These are phyloP conservation scores for Podaxis sp. DNA, from an alignment of 768 basidiomycete genomes.

Conservation along the genomic window DNA sequence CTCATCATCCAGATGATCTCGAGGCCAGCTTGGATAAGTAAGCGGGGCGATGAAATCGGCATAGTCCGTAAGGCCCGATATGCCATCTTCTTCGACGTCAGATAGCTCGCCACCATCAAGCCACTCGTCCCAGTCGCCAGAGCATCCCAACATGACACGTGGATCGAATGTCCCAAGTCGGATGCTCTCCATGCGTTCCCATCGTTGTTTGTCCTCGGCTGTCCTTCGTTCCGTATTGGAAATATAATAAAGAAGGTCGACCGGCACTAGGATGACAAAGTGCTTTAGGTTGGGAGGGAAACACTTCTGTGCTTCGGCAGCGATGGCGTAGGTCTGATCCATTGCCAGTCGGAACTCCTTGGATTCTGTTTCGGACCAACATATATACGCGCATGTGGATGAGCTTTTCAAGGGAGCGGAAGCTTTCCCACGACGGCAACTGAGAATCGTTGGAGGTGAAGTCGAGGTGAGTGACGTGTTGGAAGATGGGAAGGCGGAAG, in stretches of 20 bases:
- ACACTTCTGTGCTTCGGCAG: not conserved
- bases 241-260: not conserved
- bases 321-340: not conserved
- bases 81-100: not conserved
- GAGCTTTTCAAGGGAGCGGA: not conserved
- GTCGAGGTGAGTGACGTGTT: constrained; percentile 4
- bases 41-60: not conserved
- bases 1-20: not conserved
- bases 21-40: not conserved
- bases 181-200: not conserved
- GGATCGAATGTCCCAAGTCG: not conserved
- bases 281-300: not conserved
- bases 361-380: not conserved
- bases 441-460: constrained; percentile 1
- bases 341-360: not conserved
- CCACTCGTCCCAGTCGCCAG: not conserved
- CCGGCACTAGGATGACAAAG: not conserved
- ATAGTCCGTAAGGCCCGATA: not conserved
- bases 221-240: not conserved
- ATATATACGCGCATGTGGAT: not conserved
- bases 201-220: not conserved
- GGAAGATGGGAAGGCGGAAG: constrained; percentile 6
- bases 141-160: not conserved
- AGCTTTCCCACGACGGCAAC: constrained; percentile 1
- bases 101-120: not conserved